Evolutionary conservation across 129 eudicot genomes (phyloP), one percentile per base, ranked within the genome.

Genomic region (Solidago caesia): DNA sequence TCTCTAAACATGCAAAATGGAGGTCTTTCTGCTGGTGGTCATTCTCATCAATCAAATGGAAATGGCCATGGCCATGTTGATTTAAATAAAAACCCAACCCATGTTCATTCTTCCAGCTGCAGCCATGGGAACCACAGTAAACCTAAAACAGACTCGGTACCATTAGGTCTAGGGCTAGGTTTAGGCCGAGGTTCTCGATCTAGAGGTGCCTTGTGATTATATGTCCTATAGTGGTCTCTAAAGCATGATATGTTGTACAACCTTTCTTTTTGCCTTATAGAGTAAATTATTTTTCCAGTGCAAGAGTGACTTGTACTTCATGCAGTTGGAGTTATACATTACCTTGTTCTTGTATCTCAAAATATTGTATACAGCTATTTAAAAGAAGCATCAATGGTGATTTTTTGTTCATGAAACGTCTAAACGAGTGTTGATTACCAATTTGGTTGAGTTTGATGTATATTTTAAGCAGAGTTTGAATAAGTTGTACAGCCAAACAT

Each of bases 81-180:
- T 39, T 12, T 12, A 63, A 63, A 63, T 16, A 63, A 63, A 13
- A 39, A 27, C 0, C 45, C 68, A 6, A 13, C 81, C 4, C 92
- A 88, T 56, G 77, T 75, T 63, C 99, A 94, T 91, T 87, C 97
- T 55, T 84, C 94, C 1, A 63, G 86, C 15, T 89, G 99, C 79
- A 89, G 88, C 73, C 97, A 94, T 67, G 85, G 77, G 12, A 80
- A 73, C 41, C 65, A 15, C 7, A 77, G 68, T 71, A 83, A 80
- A 26, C 78, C 80, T n/a, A 87, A 74, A 79, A 67, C 77, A 15
- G 86, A 83, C 42, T 51, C 83, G 25, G 96, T 75, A 70, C 99
- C 97, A 8, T 43, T 89, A 73, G 99, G 99, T 42, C 77, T 95
- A 75, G 97, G 96, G 41, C 61, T 86, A 48, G 96, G 97, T n/a